Base-by-base conservation (phyloP, 139 green algal genomes). In the Pseudopediastrum boryanum region DNA sequence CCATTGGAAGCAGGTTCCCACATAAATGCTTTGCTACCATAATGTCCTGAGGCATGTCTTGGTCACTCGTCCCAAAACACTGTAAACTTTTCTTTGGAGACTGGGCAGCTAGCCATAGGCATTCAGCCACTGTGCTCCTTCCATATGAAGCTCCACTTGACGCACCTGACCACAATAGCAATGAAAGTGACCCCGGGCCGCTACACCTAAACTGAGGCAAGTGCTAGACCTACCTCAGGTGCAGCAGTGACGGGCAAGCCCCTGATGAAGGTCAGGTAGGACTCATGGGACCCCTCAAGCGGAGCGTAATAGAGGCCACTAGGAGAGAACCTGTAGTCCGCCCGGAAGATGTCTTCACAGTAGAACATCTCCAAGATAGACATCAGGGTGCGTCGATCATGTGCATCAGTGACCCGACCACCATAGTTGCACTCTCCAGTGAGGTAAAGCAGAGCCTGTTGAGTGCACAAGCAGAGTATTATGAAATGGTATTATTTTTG, bases 341-440 rank as follows among this genome's bases (percentile, higher is more conserved):
- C 77, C 41, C 88, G 68, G 29, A 92, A 83, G 38, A 83, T 79
- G 41, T 75, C 51, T 77, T 16, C 48, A 58, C 48, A 58, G 83
- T 91, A 89, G 84, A 93, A 90, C 38, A 90, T 71, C n/a, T 75
- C 64, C 62, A 95, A 75, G 54, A 94, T 87, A 38, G 72, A 82
- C 81, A 89, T 89, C 21, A 96, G 79, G 33, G 87, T 89, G 54
- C 83, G 79, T 0, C 92, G 83, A 83, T 96, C 92, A 67, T 95
- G 89, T 4, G 80, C 91, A 82, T 95, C 91, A 4, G 91, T 95
- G 0, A 95, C 91, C 36, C 88, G 85, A 39, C 91, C 90, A 71
- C 91, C 88, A 78, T 94, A 95, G 86, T 94, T 94, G 88, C 87
- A 92, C 82, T 94, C 90, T 62, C 84, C 82, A 25, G 84, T 88